Conservation (phyloP, 2,329 filamentous ascomycete genomes). For the Pseudovirgaria hyperparasitica region DNA sequence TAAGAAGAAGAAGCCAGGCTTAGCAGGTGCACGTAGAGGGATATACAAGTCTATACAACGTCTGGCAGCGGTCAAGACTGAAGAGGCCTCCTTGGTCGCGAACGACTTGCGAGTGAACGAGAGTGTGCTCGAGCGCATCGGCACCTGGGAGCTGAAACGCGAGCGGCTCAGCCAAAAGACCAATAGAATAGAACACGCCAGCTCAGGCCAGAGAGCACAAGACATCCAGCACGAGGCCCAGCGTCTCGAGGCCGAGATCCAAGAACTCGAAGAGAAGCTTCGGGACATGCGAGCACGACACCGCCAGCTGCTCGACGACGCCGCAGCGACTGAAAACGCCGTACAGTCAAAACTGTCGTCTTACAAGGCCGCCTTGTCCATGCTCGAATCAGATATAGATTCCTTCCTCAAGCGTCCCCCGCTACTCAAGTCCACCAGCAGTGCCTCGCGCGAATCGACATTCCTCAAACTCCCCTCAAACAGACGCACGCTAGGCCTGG, state of each 20-base stretch:
- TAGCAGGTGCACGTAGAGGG: constrained; percentile 51
- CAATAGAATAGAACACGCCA: constrained; percentile 39
- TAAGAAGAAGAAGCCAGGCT: constrained; percentile 38
- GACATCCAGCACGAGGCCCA: constrained; percentile 38
- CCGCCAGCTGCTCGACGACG: constrained; percentile 44
- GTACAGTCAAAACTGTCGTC: constrained; percentile 61
- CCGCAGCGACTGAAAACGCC: constrained; percentile 50
- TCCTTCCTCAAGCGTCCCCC: constrained; percentile 47
- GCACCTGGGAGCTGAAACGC: constrained; percentile 46
- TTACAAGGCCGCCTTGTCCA: constrained; percentile 52
- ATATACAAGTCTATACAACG: constrained; percentile 51
- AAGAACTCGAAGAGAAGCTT: constrained; percentile 51
- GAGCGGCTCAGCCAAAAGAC: constrained; percentile 43
- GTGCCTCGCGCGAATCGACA: constrained; percentile 21
- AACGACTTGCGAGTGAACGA: constrained; percentile 44
- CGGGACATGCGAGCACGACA: constrained; percentile 47
- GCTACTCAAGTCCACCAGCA: constrained; percentile 21
- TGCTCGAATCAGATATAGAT: constrained; percentile 51
- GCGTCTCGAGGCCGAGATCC: constrained; percentile 49
- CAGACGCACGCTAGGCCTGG: constrained; percentile 57
- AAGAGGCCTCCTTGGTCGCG: constrained; percentile 51
- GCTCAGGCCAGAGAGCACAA: constrained; percentile 44
- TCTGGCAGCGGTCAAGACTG: constrained; percentile 51
- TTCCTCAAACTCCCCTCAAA: constrained; percentile 51
- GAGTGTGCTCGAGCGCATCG: constrained; percentile 45